These are phyloP conservation scores for Hirsutella rhossiliensis DNA, from an alignment of 2,329 filamentous ascomycete species.

Conservation along the genomic window DNA sequence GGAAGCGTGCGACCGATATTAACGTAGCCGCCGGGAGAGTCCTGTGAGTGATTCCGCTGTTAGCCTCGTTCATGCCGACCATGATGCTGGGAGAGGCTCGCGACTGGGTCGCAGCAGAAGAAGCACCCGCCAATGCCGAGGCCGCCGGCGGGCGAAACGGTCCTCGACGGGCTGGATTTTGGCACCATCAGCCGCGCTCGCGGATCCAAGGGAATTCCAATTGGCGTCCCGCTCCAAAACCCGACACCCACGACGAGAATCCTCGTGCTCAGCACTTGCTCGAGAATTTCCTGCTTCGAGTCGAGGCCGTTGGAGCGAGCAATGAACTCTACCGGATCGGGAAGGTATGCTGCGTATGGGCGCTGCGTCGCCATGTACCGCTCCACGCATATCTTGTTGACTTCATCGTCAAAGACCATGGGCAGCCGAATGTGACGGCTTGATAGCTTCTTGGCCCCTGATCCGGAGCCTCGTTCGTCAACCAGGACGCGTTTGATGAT, in stretches of 20 bases:
- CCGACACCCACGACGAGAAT: constrained; percentile 13
- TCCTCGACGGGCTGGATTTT: constrained; percentile 13
- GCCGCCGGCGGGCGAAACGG: not conserved
- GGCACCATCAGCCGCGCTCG: constrained; percentile 9
- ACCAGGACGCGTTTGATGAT: not conserved
- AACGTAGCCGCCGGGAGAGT: constrained; percentile 20
- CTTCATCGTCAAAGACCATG: constrained; percentile 1
- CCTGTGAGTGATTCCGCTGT: not conserved
- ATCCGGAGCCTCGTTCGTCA: not conserved
- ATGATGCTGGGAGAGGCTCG: not conserved
- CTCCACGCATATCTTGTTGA: constrained; percentile 8
- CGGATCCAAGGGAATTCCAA: constrained; percentile 7
- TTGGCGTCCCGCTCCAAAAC: constrained; percentile 20
- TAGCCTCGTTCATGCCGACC: not conserved
- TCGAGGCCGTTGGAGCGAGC: constrained; percentile 22
- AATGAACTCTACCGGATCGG: constrained; percentile 43
- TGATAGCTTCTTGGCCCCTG: not conserved
- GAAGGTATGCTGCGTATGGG: constrained; percentile 45
- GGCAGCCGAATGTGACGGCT: constrained; percentile 1
- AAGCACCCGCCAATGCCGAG: constrained; percentile 1
- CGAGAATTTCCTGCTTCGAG: constrained; percentile 17
- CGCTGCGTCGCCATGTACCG: constrained; percentile 49
- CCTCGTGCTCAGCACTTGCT: constrained; percentile 17
- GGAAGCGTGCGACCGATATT: constrained; percentile 16
- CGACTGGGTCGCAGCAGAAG: constrained; percentile 1